Base-by-base conservation (phyloP, 306 rosid species). In the Lotus japonicus region DNA sequence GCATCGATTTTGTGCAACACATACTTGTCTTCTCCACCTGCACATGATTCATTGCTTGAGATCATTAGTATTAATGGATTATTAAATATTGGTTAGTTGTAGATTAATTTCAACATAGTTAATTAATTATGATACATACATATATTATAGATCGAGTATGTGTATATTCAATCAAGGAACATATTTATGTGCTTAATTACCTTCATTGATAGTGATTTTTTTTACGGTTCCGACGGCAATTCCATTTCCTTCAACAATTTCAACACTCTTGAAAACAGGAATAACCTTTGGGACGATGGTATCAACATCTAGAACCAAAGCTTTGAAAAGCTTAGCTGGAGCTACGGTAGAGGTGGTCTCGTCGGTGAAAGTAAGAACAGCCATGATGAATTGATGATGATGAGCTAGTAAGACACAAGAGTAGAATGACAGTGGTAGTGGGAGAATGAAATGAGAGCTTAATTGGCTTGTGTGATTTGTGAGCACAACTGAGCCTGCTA, bases 191-290 rank as follows among this genome's bases (percentile, higher is more conserved):
- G 65, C 1, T 31, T 31, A 31, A 31, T 31, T 31, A 31, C 55
- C 81, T 51, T 71, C 71, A 11, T 66, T 64, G 4, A 72, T 76
- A 54, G 55, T 66, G 28, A 83, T 36, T 58, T 80, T 75, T 35
- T 80, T 80, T 51, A 75, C 17, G 58, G 84, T 76, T 58, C 84
- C 81, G 0, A 52, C 62, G 4, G 78, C 84, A 39, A n/a, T n/a
- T n/a, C 85, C 82, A 17, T 49, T 50, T 63, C 82, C 82, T 51
- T 72, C 60, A 58, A 81, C 16, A 19, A 46, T 35, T 42, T 81
- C 77, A 64, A 53, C 19, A 62, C 26, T 28, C 10, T 73, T 6
- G 9, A 73, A 63, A 39, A 5, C 49, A 14, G 26, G 38, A 53
- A 63, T 41, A 42, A 18, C 21, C 41, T 73, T 73, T 41, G 78